Conservation (phyloP, 129 eudicot species). For the Flaveria ramosissima region DNA sequence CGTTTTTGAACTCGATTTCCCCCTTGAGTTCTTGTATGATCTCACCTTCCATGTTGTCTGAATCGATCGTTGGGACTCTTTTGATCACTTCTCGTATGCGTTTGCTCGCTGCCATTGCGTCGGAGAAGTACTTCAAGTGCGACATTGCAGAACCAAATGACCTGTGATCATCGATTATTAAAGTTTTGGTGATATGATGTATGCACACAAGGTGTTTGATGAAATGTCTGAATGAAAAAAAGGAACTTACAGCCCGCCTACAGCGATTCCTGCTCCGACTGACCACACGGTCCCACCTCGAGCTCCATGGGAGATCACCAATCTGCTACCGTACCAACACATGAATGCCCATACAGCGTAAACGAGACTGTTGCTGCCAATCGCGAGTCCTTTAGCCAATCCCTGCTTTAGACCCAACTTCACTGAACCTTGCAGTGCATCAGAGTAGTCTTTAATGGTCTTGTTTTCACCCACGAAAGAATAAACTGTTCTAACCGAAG, state of each 20-base stretch:
- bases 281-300: conserved; percentile 53
- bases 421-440: conserved; percentile 48
- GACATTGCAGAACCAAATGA: conserved; percentile 66
- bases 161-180: conserved; percentile 29
- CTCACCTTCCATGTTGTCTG: conserved; percentile 65
- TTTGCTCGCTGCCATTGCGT: conserved; percentile 72
- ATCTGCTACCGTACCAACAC: conserved; percentile 48
- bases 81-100: conserved; percentile 64
- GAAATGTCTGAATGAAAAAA: conserved; percentile 16
- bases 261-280: conserved; percentile 32
- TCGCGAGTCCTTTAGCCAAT: conserved; percentile 45
- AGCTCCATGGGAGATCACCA: conserved; percentile 61
- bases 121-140: conserved; percentile 64
- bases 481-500: conserved; percentile 52
- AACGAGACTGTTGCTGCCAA: conserved; percentile 43
- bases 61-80: conserved; percentile 68
- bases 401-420: conserved; percentile 50
- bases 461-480: conserved; percentile 57
- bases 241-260: conserved; percentile 47
- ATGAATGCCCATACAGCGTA: conserved; percentile 47
- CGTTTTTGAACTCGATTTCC: conserved; percentile 52
- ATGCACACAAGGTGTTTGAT: conserved; percentile 1
- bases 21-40: conserved; percentile 50
- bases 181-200: background rate
- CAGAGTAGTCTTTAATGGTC: conserved; percentile 41